Evolutionary conservation across 257 asterid genomes (phyloP), one percentile per base, ranked within the genome.

Genomic region (Plantago major): DNA sequence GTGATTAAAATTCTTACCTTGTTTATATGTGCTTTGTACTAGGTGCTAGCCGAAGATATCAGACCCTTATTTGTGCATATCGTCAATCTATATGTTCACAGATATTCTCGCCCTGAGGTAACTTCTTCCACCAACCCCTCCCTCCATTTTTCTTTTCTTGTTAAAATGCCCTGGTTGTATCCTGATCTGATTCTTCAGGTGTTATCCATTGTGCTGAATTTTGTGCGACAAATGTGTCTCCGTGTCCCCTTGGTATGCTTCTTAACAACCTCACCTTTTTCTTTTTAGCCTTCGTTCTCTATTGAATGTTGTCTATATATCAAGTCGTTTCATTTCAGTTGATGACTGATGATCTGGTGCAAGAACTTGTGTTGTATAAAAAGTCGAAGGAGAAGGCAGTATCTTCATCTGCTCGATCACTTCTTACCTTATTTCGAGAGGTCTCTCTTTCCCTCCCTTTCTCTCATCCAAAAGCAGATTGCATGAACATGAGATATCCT

Each of bases 341-440:
- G 80, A 92, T 89, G 99, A 89, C 93, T 11, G 99, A 86, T 74
- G 97, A 89, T 60, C 70, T 92, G 82, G 87, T 92, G 58, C 99
- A 89, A 89, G 99, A 92, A 71, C 97, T 89, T 65, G 96, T 89
- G 61, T 61, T 89, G 53, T 92, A 92, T 66, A 80, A 77, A 68
- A 89, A 92, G 64, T 84, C 93, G 1, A 50, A 89, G 10, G 97
- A 89, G 82, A 89, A 89, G 78, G 74, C 95, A 28, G 90, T 92
- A 74, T 83, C 95, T 22, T 78, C 99, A 60, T 77, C 99, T 54
- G 94, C 95, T 40, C 95, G 97, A 42, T 74, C 97, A 19, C 95
- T 92, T 71, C 75, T 89, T 48, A 69, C 88, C 62, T 79, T 92
- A 57, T 92, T 92, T 64, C 81, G 97, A 78, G 96, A 84, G 90